Evolutionary conservation across 2,329 filamentous ascomycete species (phyloP).

Genomic region (Phaeosphaeriaceae sp.): DNA sequence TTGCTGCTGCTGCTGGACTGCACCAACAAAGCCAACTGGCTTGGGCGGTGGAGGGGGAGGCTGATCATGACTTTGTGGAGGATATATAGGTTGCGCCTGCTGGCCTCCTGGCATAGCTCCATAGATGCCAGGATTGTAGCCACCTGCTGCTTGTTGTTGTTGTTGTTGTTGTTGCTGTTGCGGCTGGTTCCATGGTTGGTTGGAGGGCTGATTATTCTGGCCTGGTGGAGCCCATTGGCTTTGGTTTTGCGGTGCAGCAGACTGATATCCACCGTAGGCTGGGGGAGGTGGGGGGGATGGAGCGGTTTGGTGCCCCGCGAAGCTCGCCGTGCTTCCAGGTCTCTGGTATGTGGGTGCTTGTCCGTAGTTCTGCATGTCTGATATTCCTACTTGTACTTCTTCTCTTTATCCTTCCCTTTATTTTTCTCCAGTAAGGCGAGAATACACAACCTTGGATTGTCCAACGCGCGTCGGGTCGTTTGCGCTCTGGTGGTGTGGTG

Average conservation of each 20-base stretch:
- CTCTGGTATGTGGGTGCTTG: slow-evolving; percentile 36
- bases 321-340: slow-evolving; percentile 40
- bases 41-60: slow-evolving; percentile 48
- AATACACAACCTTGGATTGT: not conserved
- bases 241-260: slow-evolving; percentile 30
- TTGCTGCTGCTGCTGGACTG: slow-evolving; percentile 28
- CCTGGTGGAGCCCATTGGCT: slow-evolving; percentile 40
- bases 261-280: slow-evolving; percentile 38
- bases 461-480: slow-evolving; percentile 5
- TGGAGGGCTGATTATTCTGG: slow-evolving; percentile 18
- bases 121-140: slow-evolving; percentile 44
- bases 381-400: not conserved
- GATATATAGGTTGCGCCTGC: slow-evolving; percentile 22
- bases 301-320: slow-evolving; percentile 30
- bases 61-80: slow-evolving; percentile 33
- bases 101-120: slow-evolving; percentile 38
- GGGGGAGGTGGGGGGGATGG: slow-evolving; percentile 34
- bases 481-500: slow-evolving; percentile 13
- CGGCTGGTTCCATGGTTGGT: slow-evolving; percentile 34
- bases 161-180: too few relatives aligned
- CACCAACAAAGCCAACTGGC: slow-evolving; percentile 39
- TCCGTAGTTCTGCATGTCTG: slow-evolving; percentile 42
- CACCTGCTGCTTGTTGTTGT: slow-evolving; percentile 28
- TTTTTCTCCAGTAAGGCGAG: too few relatives aligned
- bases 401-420: not conserved